Percentiles rank a stretch among this genome's conserved stretches.
phyloP scores from a whole-genome alignment of 768 basidiomycete genomes.

The Termitomyces heimii region DNA sequence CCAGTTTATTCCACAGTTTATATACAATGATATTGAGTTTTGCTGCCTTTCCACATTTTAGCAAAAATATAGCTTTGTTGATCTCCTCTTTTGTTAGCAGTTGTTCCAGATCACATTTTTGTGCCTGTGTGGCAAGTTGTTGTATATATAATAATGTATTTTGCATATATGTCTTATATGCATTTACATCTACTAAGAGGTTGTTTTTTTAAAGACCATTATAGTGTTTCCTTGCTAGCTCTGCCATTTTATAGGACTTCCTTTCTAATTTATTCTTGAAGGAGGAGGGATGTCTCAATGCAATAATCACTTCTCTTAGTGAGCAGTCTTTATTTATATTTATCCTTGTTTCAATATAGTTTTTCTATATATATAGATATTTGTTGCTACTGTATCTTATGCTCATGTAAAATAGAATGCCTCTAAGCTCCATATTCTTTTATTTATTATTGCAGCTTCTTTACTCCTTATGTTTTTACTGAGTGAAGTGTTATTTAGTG shows the following conservation, averaged over 20 bases:
- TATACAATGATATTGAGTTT: constrained; percentile 20
- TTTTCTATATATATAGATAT: constrained; percentile 4
- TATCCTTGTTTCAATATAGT: constrained; percentile 17
- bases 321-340: not conserved
- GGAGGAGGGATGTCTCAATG: not conserved
- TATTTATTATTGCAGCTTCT: not conserved
- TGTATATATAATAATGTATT: no score
- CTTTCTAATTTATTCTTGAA: not conserved
- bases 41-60: constrained; percentile 15
- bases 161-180: no score
- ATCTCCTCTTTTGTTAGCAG: not conserved
- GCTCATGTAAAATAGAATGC: not conserved
- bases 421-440: constrained; percentile 2
- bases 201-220: constrained; percentile 18
- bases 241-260: constrained; percentile 23
- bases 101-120: constrained; percentile 10
- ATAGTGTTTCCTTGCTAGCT: constrained; percentile 23
- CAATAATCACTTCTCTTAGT: constrained; percentile 15
- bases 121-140: not conserved
- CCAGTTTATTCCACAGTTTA: constrained; percentile 16
- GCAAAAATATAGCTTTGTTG: not conserved
- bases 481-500: not conserved
- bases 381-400: not conserved
- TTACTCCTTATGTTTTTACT: not conserved
- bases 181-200: no score